Conservation (phyloP, 495 filamentous ascomycete species). For the Penicillium psychrofluorescens region DNA sequence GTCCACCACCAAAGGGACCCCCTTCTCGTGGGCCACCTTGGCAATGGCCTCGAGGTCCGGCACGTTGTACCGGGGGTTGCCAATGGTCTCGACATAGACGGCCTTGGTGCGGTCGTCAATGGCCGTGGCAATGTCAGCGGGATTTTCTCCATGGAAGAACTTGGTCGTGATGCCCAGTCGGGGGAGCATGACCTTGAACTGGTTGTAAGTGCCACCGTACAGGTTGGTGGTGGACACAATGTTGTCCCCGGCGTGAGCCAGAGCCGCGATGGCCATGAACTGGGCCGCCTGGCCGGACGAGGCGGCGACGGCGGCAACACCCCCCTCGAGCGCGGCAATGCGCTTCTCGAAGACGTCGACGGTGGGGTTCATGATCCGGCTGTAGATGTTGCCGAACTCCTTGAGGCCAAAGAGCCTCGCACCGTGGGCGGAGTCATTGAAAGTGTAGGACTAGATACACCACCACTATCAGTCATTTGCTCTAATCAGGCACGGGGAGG, state of each 20-base stretch:
- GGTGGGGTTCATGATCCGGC: conserved; percentile 96
- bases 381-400: conserved; percentile 98
- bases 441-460: conserved; percentile 56
- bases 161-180: conserved; percentile 84
- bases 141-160: conserved; percentile 80
- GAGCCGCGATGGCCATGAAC: conserved; percentile 83
- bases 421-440: conserved; percentile 96
- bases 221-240: conserved; percentile 89
- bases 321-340: conserved; percentile 91
- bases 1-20: conserved; percentile 84
- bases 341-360: conserved; percentile 98
- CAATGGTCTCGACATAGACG: conserved; percentile 93
- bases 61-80: conserved; percentile 93
- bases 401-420: conserved; percentile 95
- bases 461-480: neutral
- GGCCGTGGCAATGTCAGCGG: conserved; percentile 70
- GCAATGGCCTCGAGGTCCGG: conserved; percentile 82
- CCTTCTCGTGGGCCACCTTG: conserved; percentile 70
- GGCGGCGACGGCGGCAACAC: conserved; percentile 82
- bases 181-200: conserved; percentile 88
- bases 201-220: conserved; percentile 97
- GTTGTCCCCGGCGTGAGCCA: conserved; percentile 85
- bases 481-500: neutral
- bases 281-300: conserved; percentile 91
- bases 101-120: conserved; percentile 97